These are phyloP conservation scores for Schizopora paradoxa DNA, from an alignment of 1,284 basidiomycete genomes.

Conservation along the genomic window DNA sequence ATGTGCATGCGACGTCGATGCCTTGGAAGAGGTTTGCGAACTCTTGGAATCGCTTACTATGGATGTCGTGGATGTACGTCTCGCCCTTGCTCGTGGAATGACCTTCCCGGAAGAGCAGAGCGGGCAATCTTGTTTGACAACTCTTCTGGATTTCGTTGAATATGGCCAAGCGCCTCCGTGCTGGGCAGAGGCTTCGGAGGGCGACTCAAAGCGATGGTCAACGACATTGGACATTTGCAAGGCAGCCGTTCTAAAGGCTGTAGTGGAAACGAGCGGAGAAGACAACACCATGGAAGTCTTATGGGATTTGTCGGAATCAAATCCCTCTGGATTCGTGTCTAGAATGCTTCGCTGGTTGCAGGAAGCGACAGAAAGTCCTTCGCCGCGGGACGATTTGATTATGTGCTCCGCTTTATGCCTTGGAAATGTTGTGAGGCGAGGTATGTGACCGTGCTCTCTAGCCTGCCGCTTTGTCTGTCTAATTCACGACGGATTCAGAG, in stretches of 20 bases:
- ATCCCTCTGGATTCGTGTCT: slow-evolving; percentile 61
- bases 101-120: slow-evolving; percentile 52
- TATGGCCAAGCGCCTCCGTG: slow-evolving; percentile 56
- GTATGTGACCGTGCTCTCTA: slow-evolving; percentile 39
- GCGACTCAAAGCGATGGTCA: slow-evolving; percentile 41
- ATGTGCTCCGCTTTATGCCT: slow-evolving; percentile 80
- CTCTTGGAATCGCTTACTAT: slow-evolving; percentile 70
- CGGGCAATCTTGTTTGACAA: slow-evolving; percentile 52
- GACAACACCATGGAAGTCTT: slow-evolving; percentile 72
- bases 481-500: slow-evolving; percentile 43
- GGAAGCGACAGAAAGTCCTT: slow-evolving; percentile 36
- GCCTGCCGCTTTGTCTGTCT: too few relatives aligned
- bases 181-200: slow-evolving; percentile 42
- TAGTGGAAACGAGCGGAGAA: slow-evolving; percentile 82
- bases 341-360: slow-evolving; percentile 76
- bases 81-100: slow-evolving; percentile 63
- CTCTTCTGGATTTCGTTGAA: slow-evolving; percentile 70
- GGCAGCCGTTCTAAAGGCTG: slow-evolving; percentile 74
- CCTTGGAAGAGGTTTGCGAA: slow-evolving; percentile 66
- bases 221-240: slow-evolving; percentile 80
- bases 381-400: slow-evolving; percentile 65
- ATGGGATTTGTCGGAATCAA: slow-evolving; percentile 57
- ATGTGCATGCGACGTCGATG: slow-evolving; percentile 63
- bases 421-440: slow-evolving; percentile 76
- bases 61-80: slow-evolving; percentile 68